Evolutionary conservation across 768 basidiomycete genomes (phyloP).

Genomic region (Roridomyces roridus): DNA sequence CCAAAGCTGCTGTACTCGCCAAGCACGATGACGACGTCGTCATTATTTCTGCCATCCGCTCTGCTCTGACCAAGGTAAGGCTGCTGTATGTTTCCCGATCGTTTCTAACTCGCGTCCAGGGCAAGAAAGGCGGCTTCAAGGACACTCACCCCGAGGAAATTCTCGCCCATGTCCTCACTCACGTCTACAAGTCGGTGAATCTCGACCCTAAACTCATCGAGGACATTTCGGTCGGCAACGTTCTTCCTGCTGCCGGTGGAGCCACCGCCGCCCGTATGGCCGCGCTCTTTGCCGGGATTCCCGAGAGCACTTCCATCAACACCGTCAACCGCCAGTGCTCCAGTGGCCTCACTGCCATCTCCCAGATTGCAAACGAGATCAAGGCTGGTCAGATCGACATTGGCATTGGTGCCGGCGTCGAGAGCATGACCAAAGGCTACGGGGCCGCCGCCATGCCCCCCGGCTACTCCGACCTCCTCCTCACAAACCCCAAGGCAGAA

Average conservation of each 20-base stretch:
- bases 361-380: slow-evolving; percentile 85
- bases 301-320: slow-evolving; percentile 72
- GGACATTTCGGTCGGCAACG: slow-evolving; percentile 87
- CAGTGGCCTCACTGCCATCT: slow-evolving; percentile 82
- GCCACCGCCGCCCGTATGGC: slow-evolving; percentile 87
- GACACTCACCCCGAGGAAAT: slow-evolving; percentile 87
- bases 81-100: slow-evolving; percentile 20
- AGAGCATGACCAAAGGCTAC: slow-evolving; percentile 87
- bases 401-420: slow-evolving; percentile 90
- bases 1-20: slow-evolving; percentile 66
- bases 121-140: slow-evolving; percentile 89
- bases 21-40: slow-evolving; percentile 90
- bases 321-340: slow-evolving; percentile 94
- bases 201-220: slow-evolving; percentile 86
- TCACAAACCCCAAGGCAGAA: slow-evolving; percentile 69
- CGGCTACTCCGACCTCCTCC: slow-evolving; percentile 67
- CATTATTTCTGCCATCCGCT: slow-evolving; percentile 86
- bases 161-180: slow-evolving; percentile 77
- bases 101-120: slow-evolving; percentile 45
- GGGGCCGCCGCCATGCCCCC: slow-evolving; percentile 63
- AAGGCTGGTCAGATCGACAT: slow-evolving; percentile 82
- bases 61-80: slow-evolving; percentile 93
- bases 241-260: slow-evolving; percentile 86
- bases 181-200: slow-evolving; percentile 67
- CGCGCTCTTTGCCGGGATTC: slow-evolving; percentile 84